These are phyloP conservation scores for Penicillium nucicola DNA, from an alignment of 495 filamentous ascomycete genomes.

Conservation along the genomic window DNA sequence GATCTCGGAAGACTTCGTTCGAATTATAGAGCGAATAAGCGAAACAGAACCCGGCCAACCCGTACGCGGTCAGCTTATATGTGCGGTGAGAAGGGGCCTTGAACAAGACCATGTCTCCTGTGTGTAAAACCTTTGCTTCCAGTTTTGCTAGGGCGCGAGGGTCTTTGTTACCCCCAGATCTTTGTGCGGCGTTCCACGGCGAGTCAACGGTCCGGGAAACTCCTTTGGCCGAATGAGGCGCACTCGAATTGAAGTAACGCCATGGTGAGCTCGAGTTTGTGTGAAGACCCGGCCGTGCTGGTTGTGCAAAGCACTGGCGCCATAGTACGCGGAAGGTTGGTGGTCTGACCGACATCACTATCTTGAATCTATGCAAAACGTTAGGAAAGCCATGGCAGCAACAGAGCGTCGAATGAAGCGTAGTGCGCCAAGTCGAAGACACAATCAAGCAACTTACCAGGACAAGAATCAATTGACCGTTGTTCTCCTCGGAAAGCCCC, in stretches of 20 bases:
- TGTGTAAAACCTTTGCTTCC: conserved; percentile 20
- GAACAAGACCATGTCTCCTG: conserved; percentile 51
- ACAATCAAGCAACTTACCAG: conserved; percentile 11
- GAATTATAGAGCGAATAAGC: conserved; percentile 54
- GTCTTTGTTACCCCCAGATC: conserved; percentile 13
- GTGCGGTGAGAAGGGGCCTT: conserved; percentile 57
- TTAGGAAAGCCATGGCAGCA: conserved; percentile 9
- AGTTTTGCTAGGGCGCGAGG: conserved; percentile 27
- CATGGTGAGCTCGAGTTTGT: conserved; percentile 15
- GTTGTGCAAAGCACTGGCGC: conserved; percentile 22
- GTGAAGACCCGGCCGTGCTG: conserved; percentile 11
- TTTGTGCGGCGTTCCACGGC: conserved; percentile 8
- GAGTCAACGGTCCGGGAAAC: conserved; percentile 4
- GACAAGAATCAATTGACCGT: conserved; percentile 6
- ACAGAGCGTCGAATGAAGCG: background rate
- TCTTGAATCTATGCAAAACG: conserved; percentile 12
- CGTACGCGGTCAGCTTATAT: conserved; percentile 56
- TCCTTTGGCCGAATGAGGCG: conserved; percentile 15
- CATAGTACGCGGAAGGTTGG: conserved; percentile 27
- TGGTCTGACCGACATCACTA: conserved; percentile 32
- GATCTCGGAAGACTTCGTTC: conserved; percentile 37
- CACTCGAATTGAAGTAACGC: conserved; percentile 36
- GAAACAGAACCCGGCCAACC: conserved; percentile 54
- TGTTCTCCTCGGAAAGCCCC: conserved; percentile 27
- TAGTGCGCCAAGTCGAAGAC: background rate